These are phyloP conservation scores for Rheum nobile DNA, from an alignment of 148 eudicot genomes.

Conservation along the genomic window DNA sequence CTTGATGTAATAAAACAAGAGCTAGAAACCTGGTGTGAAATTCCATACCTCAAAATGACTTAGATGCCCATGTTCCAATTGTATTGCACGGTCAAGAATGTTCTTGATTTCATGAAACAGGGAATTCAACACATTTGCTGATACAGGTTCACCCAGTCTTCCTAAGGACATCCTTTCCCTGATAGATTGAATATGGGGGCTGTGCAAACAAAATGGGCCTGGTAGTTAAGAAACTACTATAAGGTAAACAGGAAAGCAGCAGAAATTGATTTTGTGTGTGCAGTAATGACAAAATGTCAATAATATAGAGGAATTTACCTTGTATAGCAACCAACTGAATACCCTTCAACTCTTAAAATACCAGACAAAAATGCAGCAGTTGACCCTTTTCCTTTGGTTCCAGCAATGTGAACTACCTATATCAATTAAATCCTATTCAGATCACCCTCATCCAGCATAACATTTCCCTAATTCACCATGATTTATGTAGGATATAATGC, in stretches of 20 bases:
- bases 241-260: neutral
- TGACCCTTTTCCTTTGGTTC: constrained; percentile 98
- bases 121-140: constrained; percentile 33
- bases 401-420: constrained; percentile 89
- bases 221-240: neutral
- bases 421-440: neutral
- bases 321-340: constrained; percentile 85
- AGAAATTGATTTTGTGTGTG: neutral
- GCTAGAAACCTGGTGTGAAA: constrained; percentile 6
- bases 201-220: constrained; percentile 31
- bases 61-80: constrained; percentile 44
- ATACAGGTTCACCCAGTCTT: constrained; percentile 47
- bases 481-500: neutral
- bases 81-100: constrained; percentile 56
- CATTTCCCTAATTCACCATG: neutral
- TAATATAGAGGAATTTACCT: constrained; percentile 30
- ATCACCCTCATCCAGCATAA: neutral
- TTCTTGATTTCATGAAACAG: constrained; percentile 43
- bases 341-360: constrained; percentile 79
- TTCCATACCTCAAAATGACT: constrained; percentile 88
- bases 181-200: constrained; percentile 82
- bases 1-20: neutral
- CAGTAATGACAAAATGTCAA: neutral
- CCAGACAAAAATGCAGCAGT: constrained; percentile 83
- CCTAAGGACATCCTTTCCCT: constrained; percentile 85